Evolutionary conservation across 2,329 filamentous ascomycete genomes (phyloP), one percentile per base, ranked within the genome.

Genomic region (Myriosclerotinia scirpicola): DNA sequence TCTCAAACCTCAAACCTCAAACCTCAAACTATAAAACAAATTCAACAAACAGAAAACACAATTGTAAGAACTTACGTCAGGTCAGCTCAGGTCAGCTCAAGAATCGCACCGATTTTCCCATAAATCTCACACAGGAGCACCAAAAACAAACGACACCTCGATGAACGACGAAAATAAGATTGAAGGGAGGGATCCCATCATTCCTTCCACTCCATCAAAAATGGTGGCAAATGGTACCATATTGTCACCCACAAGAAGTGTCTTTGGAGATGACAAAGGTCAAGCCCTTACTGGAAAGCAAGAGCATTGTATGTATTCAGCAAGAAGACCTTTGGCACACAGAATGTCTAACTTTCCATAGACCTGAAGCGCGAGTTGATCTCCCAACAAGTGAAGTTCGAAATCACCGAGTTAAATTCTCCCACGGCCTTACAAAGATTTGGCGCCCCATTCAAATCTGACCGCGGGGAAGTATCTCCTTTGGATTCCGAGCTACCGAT

Each of bases 311-410:
- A 78, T 74, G 89, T 79, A 53, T 44, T 50, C 67, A 69, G 76
- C n/a, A 69, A 64, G 15, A 42, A 42, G 67, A 3, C 12, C 46
- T 42, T 30, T n/a, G 8, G 61, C 66, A 50, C n/a, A 64, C 30
- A 40, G 14, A 6, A 58, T 66, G 26, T 50, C 62, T 61, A 59
- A 62, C 22, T 5, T 46, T 58, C 40, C 42, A 20, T 76, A 96
- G 93, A 99, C 77, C 88, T 99, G 72, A 99, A 99, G 81, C 89
- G 95, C 76, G 95, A 99, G 78, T 89, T 99, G 75, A 88, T 99
- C 70, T 89, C 90, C 63, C 87, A 92, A 76, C 94, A 99, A 81
- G 93, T 95, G 69, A 87, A 90, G 77, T 91, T 85, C 80, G 95
- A 99, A 80, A 96, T 99, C 76, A 85, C 84, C 70, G 95, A 98